A percentile compares a stretch with the other conserved stretches of the same genome.
Evolutionary conservation across 495 filamentous ascomycete genomes (phyloP).

Genomic region (Podospora anserina): DNA sequence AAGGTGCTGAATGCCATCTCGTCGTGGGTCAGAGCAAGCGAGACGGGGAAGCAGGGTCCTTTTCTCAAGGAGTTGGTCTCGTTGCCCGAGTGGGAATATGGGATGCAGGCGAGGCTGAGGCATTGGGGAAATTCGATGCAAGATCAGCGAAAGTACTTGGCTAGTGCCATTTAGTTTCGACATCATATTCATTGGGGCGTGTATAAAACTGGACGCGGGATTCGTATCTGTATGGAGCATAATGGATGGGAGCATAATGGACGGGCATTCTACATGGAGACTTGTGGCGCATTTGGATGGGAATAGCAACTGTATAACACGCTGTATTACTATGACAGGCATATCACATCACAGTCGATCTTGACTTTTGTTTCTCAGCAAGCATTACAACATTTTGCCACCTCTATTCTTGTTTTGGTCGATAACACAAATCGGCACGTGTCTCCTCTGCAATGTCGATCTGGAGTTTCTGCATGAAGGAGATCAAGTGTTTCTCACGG

Average conservation of each 20-base stretch:
- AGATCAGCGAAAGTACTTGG: conserved; percentile 11
- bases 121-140: conserved; percentile 26
- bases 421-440: neutral
- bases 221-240: neutral
- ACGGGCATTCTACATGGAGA: neutral
- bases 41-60: conserved; percentile 22
- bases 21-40: conserved; percentile 9
- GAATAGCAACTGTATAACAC: neutral
- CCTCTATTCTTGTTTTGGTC: neutral
- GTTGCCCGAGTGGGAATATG: conserved; percentile 40
- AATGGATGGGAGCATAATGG: neutral
- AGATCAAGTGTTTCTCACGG: neutral
- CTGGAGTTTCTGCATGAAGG: conserved; percentile 1
- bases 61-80: conserved; percentile 36
- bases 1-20: conserved; percentile 44
- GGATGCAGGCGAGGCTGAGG: conserved; percentile 17
- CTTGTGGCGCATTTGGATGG: neutral
- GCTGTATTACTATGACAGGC: neutral
- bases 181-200: neutral
- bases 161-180: neutral
- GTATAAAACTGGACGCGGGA: neutral
- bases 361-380: neutral
- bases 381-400: neutral
- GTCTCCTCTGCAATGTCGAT: neutral
- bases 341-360: neutral